These are phyloP conservation scores for Hordeum marinum DNA, from an alignment of 176 grass and related monocot genomes.

Conservation along the genomic window DNA sequence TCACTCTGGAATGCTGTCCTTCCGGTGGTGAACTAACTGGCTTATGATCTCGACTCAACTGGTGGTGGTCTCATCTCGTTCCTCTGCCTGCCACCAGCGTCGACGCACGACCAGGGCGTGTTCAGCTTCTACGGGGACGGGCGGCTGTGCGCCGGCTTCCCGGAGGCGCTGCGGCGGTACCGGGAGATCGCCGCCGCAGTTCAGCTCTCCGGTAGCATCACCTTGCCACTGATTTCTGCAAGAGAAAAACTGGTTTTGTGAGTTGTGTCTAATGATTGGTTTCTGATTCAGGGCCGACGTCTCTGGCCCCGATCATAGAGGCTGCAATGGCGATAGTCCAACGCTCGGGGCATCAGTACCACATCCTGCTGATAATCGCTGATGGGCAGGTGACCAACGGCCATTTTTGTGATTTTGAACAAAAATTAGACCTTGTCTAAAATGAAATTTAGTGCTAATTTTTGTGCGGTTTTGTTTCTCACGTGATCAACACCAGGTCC, in stretches of 20 bases:
- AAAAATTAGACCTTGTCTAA: too few relatives aligned
- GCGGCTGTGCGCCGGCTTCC: conserved; percentile 22
- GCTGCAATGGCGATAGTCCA: conserved; percentile 45
- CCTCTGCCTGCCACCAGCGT: conserved; percentile 16
- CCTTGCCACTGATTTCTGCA: not conserved
- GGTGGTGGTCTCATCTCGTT: not conserved
- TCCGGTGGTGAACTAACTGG: too few relatives aligned
- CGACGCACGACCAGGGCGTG: conserved; percentile 43
- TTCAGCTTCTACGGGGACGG: conserved; percentile 49
- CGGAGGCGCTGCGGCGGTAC: conserved; percentile 50
- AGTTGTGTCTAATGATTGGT: not conserved
- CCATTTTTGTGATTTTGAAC: not conserved
- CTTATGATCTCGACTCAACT: not conserved
- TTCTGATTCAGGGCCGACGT: conserved; percentile 53
- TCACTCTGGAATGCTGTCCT: too few relatives aligned
- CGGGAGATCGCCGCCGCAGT: conserved; percentile 29
- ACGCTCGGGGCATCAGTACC: conserved; percentile 34
- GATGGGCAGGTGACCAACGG: conserved; percentile 54
- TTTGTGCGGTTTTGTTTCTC: not conserved
- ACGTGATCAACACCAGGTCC: not conserved
- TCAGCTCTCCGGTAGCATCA: conserved; percentile 34
- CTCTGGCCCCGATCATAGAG: conserved; percentile 71
- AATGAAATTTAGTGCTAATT: not conserved
- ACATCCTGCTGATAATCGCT: conserved; percentile 80
- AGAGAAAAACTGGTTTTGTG: not conserved